phyloP scores from a whole-genome alignment of 2,329 filamentous ascomycete genomes.

The Botrytis byssoidea region DNA sequence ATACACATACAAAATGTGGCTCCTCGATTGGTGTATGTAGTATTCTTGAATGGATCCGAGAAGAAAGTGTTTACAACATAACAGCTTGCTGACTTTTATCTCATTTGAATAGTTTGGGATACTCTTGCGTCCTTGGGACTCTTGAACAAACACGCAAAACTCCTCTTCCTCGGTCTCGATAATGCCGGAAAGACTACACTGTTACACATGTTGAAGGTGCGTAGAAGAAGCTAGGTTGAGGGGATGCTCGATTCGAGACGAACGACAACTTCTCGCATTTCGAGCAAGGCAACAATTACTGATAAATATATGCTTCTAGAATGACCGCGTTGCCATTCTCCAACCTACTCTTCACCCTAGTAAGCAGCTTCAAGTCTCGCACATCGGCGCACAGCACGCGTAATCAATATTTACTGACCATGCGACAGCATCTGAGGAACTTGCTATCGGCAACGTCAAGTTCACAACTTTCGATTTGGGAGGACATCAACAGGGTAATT shows the following conservation, averaged over 20 bases:
- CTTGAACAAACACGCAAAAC: constrained; percentile 94
- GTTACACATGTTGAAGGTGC: constrained; percentile 91
- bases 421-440: constrained; percentile 75
- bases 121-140: constrained; percentile 82
- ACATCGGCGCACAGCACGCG: constrained; percentile 20
- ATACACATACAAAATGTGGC: constrained; percentile 65
- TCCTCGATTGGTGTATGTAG: constrained; percentile 88
- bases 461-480: constrained; percentile 95
- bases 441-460: constrained; percentile 87
- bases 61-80: constrained; percentile 12
- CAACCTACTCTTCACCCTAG: constrained; percentile 90
- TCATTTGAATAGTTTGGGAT: constrained; percentile 69
- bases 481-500: constrained; percentile 83
- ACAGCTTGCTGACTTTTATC: constrained; percentile 38
- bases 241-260: neutral
- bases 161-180: constrained; percentile 88
- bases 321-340: constrained; percentile 87
- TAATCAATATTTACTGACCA: constrained; percentile 32
- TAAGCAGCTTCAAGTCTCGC: constrained; percentile 43
- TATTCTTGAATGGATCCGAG: constrained; percentile 6
- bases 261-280: constrained; percentile 12
- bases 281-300: constrained; percentile 24
- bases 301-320: constrained; percentile 49
- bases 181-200: constrained; percentile 94
- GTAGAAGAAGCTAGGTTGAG: constrained; percentile 32